Base-by-base conservation (phyloP, 2,329 filamentous ascomycete genomes). In the Bipolaris gigantea region DNA sequence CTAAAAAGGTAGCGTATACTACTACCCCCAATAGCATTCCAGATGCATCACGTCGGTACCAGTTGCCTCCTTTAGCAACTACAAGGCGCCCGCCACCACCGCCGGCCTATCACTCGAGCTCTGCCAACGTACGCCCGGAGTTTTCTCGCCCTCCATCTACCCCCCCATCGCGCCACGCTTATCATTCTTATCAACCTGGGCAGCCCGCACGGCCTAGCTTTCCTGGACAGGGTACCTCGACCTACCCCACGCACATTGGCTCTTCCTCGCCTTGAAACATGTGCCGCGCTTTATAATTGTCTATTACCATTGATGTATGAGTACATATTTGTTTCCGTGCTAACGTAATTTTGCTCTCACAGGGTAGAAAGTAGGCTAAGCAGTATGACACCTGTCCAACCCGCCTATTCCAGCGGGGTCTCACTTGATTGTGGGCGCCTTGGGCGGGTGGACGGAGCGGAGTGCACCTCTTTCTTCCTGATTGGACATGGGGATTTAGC, bases 1-100 rank as follows among this genome's bases (percentile, higher is more conserved):
- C 71, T 41, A 75, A 75, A 64, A 74, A 74, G 71, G 72, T 73
- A 73, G 71, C 72, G 67, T 75, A 75, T 67, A 68, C 57, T 67
- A 68, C 57, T 63, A 71, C 73, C 60, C 73, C 72, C 48, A 72
- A 59, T 61, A 72, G 66, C 62, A 59, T 71, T 43, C 66, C 69
- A 46, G 71, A 75, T 45, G 60, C 62, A 51, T 59, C 64, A 10
- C 65, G 58, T 56, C 69, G 64, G 23, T 71, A 68, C 59, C 66
- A 67, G 35, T 50, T 66, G n/a, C 66, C 68, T 59, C 53, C 60
- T 16, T 57, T 55, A 40, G 55, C 27, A 30, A 30, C 27, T 30
- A 30, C 27, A 30, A 30, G 27, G 27, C 27, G 27, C 39, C 60
- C 55, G 8, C 57, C 66, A 38, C 50, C 52, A 47, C 50, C 58